phyloP scores from a whole-genome alignment of 805 yeast genomes.

The Candida alai region DNA sequence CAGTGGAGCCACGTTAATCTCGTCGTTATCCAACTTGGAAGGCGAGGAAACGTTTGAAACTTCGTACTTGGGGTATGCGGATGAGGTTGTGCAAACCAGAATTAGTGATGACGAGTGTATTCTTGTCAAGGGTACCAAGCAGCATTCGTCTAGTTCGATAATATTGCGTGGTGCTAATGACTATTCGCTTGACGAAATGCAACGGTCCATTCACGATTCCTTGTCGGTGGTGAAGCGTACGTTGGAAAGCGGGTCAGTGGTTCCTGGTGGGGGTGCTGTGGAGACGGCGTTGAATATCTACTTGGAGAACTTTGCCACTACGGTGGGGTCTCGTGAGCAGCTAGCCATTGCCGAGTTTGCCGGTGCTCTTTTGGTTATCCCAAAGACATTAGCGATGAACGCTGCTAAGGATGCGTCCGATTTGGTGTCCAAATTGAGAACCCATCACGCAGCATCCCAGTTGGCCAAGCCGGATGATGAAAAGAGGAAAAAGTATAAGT shows the following conservation, averaged over 20 bases:
- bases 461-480: conserved; percentile 75
- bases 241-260: conserved; percentile 88
- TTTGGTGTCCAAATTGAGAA: conserved; percentile 88
- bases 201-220: conserved; percentile 93
- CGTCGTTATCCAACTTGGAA: conserved; percentile 87
- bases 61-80: conserved; percentile 82
- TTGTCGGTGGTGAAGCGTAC: conserved; percentile 93
- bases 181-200: conserved; percentile 96
- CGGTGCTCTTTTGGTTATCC: conserved; percentile 79
- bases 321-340: conserved; percentile 96
- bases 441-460: conserved; percentile 95
- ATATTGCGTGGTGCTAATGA: conserved; percentile 95
- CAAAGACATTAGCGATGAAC: conserved; percentile 93
- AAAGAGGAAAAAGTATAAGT: conserved; percentile 81
- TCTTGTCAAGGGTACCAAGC: conserved; percentile 80
- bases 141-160: conserved; percentile 88
- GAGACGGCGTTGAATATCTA: conserved; percentile 94
- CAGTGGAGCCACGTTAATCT: conserved; percentile 89
- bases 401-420: conserved; percentile 98
- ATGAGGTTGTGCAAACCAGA: conserved; percentile 83
- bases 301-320: conserved; percentile 94
- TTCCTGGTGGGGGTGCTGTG: conserved; percentile 99
- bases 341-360: conserved; percentile 98
- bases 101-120: conserved; percentile 98
- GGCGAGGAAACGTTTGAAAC: conserved; percentile 92